Evolutionary conservation across 768 basidiomycete species (phyloP), one percentile per base, ranked within the genome.

Genomic region (Pisolithus marmoratus): DNA sequence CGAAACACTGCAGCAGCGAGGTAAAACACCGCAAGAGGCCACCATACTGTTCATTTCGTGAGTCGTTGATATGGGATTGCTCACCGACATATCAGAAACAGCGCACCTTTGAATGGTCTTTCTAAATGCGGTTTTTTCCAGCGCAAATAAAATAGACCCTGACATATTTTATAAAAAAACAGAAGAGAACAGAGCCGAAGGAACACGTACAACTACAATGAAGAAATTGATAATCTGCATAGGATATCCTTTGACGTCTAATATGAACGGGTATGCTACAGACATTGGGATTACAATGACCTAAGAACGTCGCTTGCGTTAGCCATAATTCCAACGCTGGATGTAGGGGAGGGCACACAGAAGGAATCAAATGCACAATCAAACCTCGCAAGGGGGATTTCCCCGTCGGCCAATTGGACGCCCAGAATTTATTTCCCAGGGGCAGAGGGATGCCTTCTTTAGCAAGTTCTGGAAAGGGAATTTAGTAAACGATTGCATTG

Each of bases 361-460:
- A 79, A 20, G 78, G 74, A 37, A 81, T 79, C 24, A 82, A 57
- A 47, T 82, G 77, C 5, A 83, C 71, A 46, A 82, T 74, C 3
- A 82, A 70, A 0, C 79, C 81, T 0, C 80, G 79, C 23, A 82
- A 60, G 0, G 81, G 81, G 0, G 81, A 77, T 54, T 77, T 76
- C 8, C 80, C 77, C 2, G 77, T 78, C 1, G 80, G 80, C 80
- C 79, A 81, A 58, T 82, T 83, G 1, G 78, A 79, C 1, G 81
- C 81, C 81, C 80, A 81, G 58, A 83, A 79, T 23, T n/a, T n/a
- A n/a, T n/a, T n/a, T n/a, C n/a, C n/a, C n/a, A n/a, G n/a, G n/a
- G n/a, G n/a, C n/a, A n/a, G 70, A 12, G 80, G 81, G 17, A 83
- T 67, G 1, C 81, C 81, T 59, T 81, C 81, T 54, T 83, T 83